phyloP scores from a whole-genome alignment of 192 early-diverging fungal genomes.

The Linnemannia hyalina region DNA sequence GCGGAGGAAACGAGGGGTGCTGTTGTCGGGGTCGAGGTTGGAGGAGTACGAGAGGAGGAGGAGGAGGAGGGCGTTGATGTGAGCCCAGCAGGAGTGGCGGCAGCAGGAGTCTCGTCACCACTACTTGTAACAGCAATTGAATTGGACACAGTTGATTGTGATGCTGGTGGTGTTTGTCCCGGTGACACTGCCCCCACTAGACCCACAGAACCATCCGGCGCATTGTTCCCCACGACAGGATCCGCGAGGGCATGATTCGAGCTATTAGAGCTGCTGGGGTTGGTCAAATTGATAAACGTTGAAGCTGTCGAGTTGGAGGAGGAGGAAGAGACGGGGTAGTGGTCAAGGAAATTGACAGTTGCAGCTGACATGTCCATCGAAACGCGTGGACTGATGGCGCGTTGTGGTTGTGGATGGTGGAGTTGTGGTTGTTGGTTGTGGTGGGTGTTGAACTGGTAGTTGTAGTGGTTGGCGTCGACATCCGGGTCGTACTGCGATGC shows the following conservation, averaged over 20 bases:
- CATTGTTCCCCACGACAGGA: background rate
- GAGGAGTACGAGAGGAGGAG: background rate
- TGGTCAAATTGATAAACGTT: constrained; percentile 26
- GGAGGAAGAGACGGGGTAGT: constrained; percentile 12
- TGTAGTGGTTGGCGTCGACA: constrained; percentile 21
- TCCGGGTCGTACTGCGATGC: constrained; percentile 37
- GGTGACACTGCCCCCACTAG: background rate
- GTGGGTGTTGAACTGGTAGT: constrained; percentile 17
- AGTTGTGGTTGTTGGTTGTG: constrained; percentile 14
- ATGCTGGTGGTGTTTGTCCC: background rate
- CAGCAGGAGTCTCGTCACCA: background rate
- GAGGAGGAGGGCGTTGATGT: background rate
- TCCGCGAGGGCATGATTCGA: background rate
- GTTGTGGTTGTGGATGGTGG: constrained; percentile 10
- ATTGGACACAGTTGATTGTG: background rate
- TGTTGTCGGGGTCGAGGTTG: background rate
- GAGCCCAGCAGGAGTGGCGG: background rate
- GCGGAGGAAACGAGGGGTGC: background rate
- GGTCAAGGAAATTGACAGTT: background rate
- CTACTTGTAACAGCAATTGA: background rate
- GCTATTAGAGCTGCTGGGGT: background rate
- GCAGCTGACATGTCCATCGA: constrained; percentile 10
- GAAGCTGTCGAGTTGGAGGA: constrained; percentile 13
- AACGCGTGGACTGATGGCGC: constrained; percentile 1
- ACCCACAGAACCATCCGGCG: background rate